Evolutionary conservation across 179 eudicot species (phyloP), one percentile per base, ranked within the genome.

Genomic region (Sideroxylon spinosum): DNA sequence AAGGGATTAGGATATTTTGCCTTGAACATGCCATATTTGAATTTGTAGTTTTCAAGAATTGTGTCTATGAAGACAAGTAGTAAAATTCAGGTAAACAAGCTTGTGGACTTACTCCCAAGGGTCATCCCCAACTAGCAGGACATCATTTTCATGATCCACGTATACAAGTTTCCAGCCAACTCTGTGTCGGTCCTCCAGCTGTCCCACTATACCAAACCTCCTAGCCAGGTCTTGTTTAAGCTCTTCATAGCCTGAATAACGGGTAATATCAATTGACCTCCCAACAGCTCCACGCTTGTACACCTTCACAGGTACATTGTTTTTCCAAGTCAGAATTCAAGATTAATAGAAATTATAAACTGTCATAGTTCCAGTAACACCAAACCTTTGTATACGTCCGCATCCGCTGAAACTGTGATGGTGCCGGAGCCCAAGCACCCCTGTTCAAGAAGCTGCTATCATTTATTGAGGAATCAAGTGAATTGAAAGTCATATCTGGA

Each of bases 271-370:
- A 37, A 95, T 90, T 68, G 98, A 93, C 89, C 99, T 89, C 79
- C 99, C 99, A 68, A 95, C 99, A 37, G 99, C 99, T 83, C 98
- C 99, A 61, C 98, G 94, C 83, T 95, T 95, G 89, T 95, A 90
- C 29, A 93, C 99, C 99, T 95, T 75, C 79, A 88, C 8, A 52
- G 75, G 52, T 62, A 17, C 57, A 76, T 4, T 37, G n/a, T 37
- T 29, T 37, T 37, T 37, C 37, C 79, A 72, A 59, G 73, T 57
- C 62, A 61, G 74, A 77, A 25, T 22, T 53, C 29, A 44, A 46
- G n/a, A 61, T 29, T 26, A 48, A 52, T 50, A 64, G 20, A 28
- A 65, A 68, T 73, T 16, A 50, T 9, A 44, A 12, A 20, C 63
- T 37, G 5, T 37, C 44, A 37, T 2, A 59, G 63, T 22, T 14